A percentile compares a stretch with the other conserved stretches of the same genome.
These are phyloP conservation scores for Coemansia sp. DNA, from an alignment of 192 early-diverging fungal species.

Conservation along the genomic window DNA sequence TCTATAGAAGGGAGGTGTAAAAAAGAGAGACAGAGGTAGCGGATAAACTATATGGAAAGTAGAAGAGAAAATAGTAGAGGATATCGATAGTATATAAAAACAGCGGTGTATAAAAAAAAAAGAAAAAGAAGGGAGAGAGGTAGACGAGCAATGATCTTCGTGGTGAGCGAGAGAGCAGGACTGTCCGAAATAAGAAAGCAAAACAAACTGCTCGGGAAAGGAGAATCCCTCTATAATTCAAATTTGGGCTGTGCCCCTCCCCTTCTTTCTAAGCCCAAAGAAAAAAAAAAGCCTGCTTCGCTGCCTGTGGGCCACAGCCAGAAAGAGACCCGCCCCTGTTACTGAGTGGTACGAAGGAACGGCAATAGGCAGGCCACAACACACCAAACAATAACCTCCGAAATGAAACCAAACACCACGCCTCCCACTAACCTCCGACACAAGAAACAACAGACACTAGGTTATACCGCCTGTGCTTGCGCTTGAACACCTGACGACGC, in stretches of 20 bases:
- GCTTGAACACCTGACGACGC: neutral
- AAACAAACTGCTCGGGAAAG: neutral
- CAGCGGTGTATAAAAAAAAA: slow-evolving; percentile 15
- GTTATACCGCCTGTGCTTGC: neutral
- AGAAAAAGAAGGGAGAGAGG: slow-evolving; percentile 17
- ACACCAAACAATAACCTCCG: slow-evolving; percentile 3
- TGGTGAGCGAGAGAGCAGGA: neutral
- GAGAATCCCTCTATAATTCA: slow-evolving; percentile 6
- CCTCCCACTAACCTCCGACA: neutral
- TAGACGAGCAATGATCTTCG: slow-evolving; percentile 1
- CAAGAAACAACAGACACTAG: neutral
- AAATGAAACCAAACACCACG: neutral
- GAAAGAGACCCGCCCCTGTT: neutral
- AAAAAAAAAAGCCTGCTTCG: slow-evolving; percentile 5
- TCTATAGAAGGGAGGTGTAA: neutral
- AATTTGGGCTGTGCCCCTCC: neutral
- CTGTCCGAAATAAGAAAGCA: slow-evolving; percentile 10
- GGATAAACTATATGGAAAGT: slow-evolving; percentile 28
- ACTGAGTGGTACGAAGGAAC: neutral
- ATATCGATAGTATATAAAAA: slow-evolving; percentile 48
- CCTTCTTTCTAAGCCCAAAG: neutral
- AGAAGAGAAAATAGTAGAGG: slow-evolving; percentile 15
- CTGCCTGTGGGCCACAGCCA: neutral
- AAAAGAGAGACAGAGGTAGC: neutral
- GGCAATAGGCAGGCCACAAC: neutral